Evolutionary conservation across 2,329 filamentous ascomycete species (phyloP).

Genomic region (Lachnellula hyalina): DNA sequence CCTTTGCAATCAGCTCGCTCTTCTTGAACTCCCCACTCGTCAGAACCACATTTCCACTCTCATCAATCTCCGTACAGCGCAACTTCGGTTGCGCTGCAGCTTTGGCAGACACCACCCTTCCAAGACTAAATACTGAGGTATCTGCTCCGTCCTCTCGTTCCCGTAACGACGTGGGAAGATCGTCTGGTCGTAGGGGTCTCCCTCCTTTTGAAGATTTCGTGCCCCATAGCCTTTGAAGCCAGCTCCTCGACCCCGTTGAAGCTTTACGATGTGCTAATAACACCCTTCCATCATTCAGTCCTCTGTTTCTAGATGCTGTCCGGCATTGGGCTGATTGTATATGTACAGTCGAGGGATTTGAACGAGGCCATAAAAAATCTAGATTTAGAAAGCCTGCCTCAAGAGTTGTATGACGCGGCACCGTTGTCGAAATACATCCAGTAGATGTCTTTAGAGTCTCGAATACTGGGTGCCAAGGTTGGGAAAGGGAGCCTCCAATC

Average conservation of each 20-base stretch:
- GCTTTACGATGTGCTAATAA: conserved; percentile 13
- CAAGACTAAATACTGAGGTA: conserved; percentile 61
- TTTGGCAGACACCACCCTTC: conserved; percentile 66
- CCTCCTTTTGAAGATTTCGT: conserved; percentile 15
- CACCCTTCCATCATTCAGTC: not conserved
- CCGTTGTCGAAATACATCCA: conserved; percentile 18
- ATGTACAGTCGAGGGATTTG: conserved; percentile 4
- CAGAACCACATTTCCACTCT: conserved; percentile 83
- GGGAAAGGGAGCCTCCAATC: conserved; percentile 9
- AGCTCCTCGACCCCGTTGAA: conserved; percentile 18
- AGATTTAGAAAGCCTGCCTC: conserved; percentile 24
- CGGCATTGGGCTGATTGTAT: conserved; percentile 1
- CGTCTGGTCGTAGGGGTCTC: conserved; percentile 47
- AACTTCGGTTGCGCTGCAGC: conserved; percentile 79
- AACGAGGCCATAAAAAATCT: conserved; percentile 23
- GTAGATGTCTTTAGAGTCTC: conserved; percentile 10
- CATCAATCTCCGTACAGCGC: conserved; percentile 92
- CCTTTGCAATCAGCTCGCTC: conserved; percentile 92
- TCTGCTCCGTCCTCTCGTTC: conserved; percentile 52
- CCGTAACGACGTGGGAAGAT: conserved; percentile 49
- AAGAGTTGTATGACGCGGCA: conserved; percentile 14
- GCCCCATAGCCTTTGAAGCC: conserved; percentile 25
- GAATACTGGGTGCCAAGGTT: conserved; percentile 1
- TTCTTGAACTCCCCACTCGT: conserved; percentile 97
- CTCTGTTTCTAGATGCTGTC: not conserved